Evolutionary conservation across 176 grass and related monocot genomes (phyloP), one percentile per base, ranked within the genome.

Genomic region (Eleusine coracana): DNA sequence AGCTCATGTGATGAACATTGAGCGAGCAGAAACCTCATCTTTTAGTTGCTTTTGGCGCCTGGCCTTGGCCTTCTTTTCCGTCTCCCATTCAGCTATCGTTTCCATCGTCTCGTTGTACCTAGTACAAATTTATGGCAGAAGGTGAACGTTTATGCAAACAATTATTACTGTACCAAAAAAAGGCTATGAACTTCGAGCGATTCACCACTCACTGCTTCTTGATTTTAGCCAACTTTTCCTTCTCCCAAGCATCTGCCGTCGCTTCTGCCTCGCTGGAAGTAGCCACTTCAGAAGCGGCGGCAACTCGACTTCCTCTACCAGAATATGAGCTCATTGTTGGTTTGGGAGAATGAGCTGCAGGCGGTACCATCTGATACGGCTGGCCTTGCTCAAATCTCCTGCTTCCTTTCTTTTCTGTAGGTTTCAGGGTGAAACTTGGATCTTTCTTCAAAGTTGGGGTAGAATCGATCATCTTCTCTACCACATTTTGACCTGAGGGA

Each of bases 51-150:
- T 85, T 20, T 82, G 76, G 27, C 79, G 68, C 86, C 78, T 86
- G 10, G 92, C 89, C 71, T 93, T 93, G 49, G 63, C 69, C 84
- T 84, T 91, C 87, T 91, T 95, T 72, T 91, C 82, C 5, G 54
- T 64, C 86, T 93, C 92, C 96, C 92, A 95, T 83, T 93, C 87
- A 2, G 73, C 73, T 70, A 93, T 93, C 4, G 82, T 90, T 14
- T 28, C 3, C 66, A 86, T 91, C 21, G 77, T 86, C 82, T 90
- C 90, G 10, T 93, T 71, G 41, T 80, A 93, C 75, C 96, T 95
- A 70, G 1, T 12, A 68, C 3, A n/a, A 68, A 56, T 37, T 36
- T 23, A 23, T 27, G 7, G 6, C 49, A 40, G 16, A 23, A n/a
- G 44, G 10, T 46, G 6, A 68, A 25, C 50, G 31, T 54, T 23